Base-by-base conservation (phyloP, 2,329 filamentous ascomycete genomes). In the Cryphonectria naterciae region DNA sequence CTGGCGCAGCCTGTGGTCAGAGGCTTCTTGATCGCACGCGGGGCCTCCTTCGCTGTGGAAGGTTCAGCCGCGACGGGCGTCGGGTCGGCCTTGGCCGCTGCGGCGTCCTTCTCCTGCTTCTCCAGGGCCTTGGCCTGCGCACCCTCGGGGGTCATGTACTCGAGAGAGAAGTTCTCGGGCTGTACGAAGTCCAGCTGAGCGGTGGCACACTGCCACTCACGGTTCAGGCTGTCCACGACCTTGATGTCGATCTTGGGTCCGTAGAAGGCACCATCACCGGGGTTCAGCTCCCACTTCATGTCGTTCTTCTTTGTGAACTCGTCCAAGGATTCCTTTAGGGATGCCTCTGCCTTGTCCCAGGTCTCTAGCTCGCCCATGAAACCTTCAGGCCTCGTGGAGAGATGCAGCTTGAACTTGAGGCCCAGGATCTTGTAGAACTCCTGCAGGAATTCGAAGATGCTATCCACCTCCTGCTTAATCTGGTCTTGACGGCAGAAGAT, bases 221-320 rank as follows among this genome's bases (percentile, higher is more conserved):
- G 89, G 81, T 90, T 90, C 75, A 98, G 85, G 62, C 93, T 93
- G 81, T 98, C 95, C 67, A 91, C 91, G 78, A 99, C 95, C 73
- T 93, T 97, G 78, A 99, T 96, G 77, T 99, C 96, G 76, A 98
- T 97, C 88, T 99, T 99, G 67, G 96, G 96, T 1, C 96, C 96
- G 81, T 99, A 99, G 84, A 98, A 99, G 68, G 96, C 96, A 79
- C 96, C 96, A 77, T 99, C 96, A 70, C 95, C 96, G 72, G 94
- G 92, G 82, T 98, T 97, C 67, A 97, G 85, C 80, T 93, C 92
- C 96, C 96, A 99, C 74, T 90, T 85, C 46, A 90, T 87, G 72
- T 91, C 88, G 61, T 74, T 78, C 28, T 81, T 81, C 70, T 81
- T 80, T 28, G 82, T 83, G 81, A 98, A 98, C 73, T 91, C 87